Evolutionary conservation across 768 basidiomycete genomes (phyloP).

Genomic region (Leccinum ochraceum): DNA sequence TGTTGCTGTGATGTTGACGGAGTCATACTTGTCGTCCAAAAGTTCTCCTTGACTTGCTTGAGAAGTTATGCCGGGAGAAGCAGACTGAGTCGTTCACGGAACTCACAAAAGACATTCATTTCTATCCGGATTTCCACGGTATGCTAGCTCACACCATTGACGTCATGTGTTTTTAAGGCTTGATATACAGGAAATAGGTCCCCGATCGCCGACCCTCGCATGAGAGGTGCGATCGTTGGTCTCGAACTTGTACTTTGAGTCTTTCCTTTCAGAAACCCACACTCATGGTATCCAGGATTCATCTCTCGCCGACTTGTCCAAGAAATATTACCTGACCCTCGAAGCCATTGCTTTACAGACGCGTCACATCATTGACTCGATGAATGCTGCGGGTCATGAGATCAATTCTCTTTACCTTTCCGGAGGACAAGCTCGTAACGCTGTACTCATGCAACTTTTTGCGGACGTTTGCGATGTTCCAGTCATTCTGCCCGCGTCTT

Average conservation of each 20-base stretch:
- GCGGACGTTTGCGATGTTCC: conserved; percentile 83
- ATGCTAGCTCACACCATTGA: conserved; percentile 5
- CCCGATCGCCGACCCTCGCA: conserved; percentile 92
- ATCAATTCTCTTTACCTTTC: conserved; percentile 89
- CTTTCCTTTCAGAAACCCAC: not conserved
- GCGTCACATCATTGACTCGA: conserved; percentile 87
- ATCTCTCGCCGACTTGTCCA: conserved; percentile 77
- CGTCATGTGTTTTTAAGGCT: not conserved
- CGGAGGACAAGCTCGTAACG: conserved; percentile 91
- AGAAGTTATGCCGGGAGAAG: conserved; percentile 58
- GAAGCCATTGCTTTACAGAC: conserved; percentile 95
- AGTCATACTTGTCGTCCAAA: not conserved
- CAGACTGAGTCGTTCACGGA: conserved; percentile 69
- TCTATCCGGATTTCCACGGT: conserved; percentile 97
- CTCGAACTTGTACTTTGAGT: conserved; percentile 62
- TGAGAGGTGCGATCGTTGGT: conserved; percentile 91
- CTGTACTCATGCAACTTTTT: conserved; percentile 84
- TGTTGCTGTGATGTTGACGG: not conserved
- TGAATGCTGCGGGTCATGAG: conserved; percentile 84
- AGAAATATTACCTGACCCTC: conserved; percentile 87
- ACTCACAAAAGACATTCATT: conserved; percentile 85
- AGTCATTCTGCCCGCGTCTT: conserved; percentile 77
- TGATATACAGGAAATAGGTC: conserved; percentile 80
- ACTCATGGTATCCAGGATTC: conserved; percentile 49
- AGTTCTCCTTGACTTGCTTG: conserved; percentile 78